Evolutionary conservation across 176 grass and related monocot genomes (phyloP), one percentile per base, ranked within the genome.

Genomic region (Avena insularis): DNA sequence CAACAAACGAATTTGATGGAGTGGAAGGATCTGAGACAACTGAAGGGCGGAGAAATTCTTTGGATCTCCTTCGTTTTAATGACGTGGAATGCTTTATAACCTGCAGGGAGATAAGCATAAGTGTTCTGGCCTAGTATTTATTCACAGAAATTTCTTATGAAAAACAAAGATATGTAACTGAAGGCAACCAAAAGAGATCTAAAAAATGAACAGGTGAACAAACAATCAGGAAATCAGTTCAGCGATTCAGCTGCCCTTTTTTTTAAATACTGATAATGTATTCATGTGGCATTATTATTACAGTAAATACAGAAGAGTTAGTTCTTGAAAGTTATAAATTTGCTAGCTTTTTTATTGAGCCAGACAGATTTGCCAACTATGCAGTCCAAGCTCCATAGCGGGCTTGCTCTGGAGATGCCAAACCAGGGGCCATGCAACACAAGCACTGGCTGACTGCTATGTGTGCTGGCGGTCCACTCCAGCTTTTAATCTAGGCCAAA

Each of bases 1-100:
- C 97, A 90, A 99, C 97, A 89, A 99, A 99, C 62, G 97, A 99
- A 93, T 96, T 99, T 4, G 97, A 99, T 87, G 90, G 97, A 54
- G 92, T 93, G 78, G 79, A 89, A 79, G 92, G 97, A 35, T 99
- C 97, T 82, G 97, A 90, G 72, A 94, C 88, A 88, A 99, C 96
- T 53, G 77, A 90, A 85, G 92, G 97, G 27, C 83, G 85, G 0
- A 83, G 17, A 82, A 77, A 88, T 75, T 99, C 92, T 87, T 89
- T 89, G 66, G 90, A 96, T 86, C 75, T 98, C 87, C 89, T 87
- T 81, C 80, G 89, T 82, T 83, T 99, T 85, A 87, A 89, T 48
- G 90, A 84, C 72, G 71, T 87, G 36, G 80, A 89, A 83, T 89
- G 61, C 80, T 99, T 96, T 86, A 99, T 90, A 21, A 99, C 94